A percentile compares a stretch with the other conserved stretches of the same genome.
Conservation (phyloP, 2,329 filamentous ascomycete genomes). For the Aspergillus oerlinghausenensis region DNA sequence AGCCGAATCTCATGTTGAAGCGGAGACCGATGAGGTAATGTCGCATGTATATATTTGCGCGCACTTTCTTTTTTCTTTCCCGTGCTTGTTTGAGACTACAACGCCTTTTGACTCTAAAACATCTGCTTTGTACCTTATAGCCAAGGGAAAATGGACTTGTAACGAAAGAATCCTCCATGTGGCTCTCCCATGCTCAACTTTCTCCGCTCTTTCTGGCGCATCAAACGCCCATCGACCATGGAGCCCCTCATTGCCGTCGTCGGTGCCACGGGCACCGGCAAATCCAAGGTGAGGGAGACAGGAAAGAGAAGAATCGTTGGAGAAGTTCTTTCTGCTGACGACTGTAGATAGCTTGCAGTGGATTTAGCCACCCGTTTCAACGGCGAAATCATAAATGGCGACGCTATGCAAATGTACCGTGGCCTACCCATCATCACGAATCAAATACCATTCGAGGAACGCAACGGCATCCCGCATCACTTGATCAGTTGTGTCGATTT, state of each 20-base stretch:
- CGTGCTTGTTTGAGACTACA: background rate
- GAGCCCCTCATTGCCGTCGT: constrained; percentile 72
- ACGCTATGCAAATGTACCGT: constrained; percentile 96
- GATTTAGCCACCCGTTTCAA: constrained; percentile 77
- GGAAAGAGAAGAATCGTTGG: background rate
- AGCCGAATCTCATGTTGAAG: background rate
- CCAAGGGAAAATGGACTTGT: background rate
- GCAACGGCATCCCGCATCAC: constrained; percentile 78
- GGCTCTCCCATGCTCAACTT: constrained; percentile 24
- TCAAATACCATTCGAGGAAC: constrained; percentile 73
- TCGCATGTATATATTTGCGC: background rate
- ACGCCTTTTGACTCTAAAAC: background rate
- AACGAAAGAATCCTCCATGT: constrained; percentile 6
- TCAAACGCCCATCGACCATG: constrained; percentile 23
- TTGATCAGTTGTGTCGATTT: constrained; percentile 74
- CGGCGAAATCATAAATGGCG: constrained; percentile 93
- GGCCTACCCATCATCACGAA: constrained; percentile 94
- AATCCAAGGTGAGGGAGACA: constrained; percentile 66
- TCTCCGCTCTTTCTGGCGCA: constrained; percentile 17
- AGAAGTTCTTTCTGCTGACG: constrained; percentile 20
- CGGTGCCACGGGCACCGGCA: constrained; percentile 88
- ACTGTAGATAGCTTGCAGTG: constrained; percentile 67
- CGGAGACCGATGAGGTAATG: background rate
- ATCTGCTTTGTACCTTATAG: background rate
- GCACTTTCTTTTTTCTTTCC: constrained; percentile 1